Evolutionary conservation across 2,329 filamentous ascomycete genomes (phyloP).

Genomic region (Aspergillus quadrilineatus): DNA sequence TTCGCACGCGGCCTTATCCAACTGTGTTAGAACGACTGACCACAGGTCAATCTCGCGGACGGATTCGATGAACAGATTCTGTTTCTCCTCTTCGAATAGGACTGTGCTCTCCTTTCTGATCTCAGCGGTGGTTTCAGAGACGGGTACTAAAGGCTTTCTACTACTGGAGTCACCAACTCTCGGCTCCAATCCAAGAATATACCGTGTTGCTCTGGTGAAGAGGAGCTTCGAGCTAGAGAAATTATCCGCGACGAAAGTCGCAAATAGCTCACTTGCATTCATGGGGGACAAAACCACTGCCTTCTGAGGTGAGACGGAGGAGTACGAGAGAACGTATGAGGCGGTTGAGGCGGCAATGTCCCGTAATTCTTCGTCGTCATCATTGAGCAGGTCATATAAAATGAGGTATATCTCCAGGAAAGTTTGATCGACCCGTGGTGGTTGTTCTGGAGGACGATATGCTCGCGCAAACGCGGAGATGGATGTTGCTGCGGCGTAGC

Average conservation of each 20-base stretch:
- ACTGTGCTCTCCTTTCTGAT: constrained; percentile 40
- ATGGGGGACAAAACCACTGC: constrained; percentile 47
- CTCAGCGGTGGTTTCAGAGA: constrained; percentile 32
- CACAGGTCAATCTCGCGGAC: constrained; percentile 72
- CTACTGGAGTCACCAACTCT: constrained; percentile 24
- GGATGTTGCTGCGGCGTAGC: constrained; percentile 38
- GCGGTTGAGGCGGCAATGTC: constrained; percentile 54
- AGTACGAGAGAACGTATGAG: constrained; percentile 39
- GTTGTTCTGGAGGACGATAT: constrained; percentile 31
- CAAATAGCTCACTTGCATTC: constrained; percentile 46
- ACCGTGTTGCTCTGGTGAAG: constrained; percentile 36
- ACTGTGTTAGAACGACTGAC: constrained; percentile 51
- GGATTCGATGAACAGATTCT: constrained; percentile 90
- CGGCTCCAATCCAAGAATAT: constrained; percentile 37
- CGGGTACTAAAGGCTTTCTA: constrained; percentile 19
- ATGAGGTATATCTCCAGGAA: constrained; percentile 61
- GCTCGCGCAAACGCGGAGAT: constrained; percentile 43
- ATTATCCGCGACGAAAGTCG: constrained; percentile 34
- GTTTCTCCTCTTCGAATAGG: constrained; percentile 85
- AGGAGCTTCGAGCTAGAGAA: constrained; percentile 38
- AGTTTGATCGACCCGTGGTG: constrained; percentile 24
- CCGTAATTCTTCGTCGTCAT: constrained; percentile 89
- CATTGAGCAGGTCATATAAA: constrained; percentile 74
- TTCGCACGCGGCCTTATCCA: constrained; percentile 28
- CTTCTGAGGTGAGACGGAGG: constrained; percentile 27